Evolutionary conservation across 768 basidiomycete species (phyloP), one percentile per base, ranked within the genome.

Genomic region (Kwoniella europaea): DNA sequence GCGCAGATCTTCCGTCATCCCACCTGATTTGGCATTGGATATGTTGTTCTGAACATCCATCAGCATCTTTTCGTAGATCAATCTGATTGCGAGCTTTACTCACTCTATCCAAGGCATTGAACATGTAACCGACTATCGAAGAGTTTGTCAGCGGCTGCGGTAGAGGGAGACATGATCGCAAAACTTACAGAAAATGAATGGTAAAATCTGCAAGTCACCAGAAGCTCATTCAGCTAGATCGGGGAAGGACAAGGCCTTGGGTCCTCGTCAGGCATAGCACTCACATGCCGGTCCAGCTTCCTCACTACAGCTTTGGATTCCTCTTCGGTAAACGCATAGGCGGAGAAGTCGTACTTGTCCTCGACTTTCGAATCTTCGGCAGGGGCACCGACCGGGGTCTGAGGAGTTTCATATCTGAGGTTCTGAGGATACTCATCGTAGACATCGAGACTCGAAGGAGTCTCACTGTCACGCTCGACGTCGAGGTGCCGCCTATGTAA

Each of bases 91-190:
- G 27, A 59, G 35, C 35, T 35, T 16, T 50, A 50, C 46, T 50
- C 46, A 86, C 87, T 59, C 65, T 2, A 55, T 71, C 70, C 16
- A 71, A 58, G n/a, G 70, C 58, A 57, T 71, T 65, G 65, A 71
- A 71, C 22, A 71, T 27, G 35, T 71, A 71, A 29, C 63, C 50
- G 13, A 46, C 63, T 65, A 50, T 50, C 3, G 61, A 46, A 35
- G 35, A 35, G 7, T 9, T 35, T 6, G 4, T 35, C 35, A 35
- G 7, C 6, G 35, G 35, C 7, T 9, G 35, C 35, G 7, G 35
- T 35, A 35, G 35, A 35, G 35, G 4, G 6, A 35, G 7, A 35
- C 7, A 22, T 20, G 43, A 43, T 0, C 18, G 41, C 18, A 3
- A 15, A 18, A 69, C 68, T 35, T 24, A 69, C 68, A 69, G 52